Percentiles rank a stretch among this genome's conserved stretches.
Evolutionary conservation across 371 early-diverging fungal species (phyloP).

Genomic region (Blyttiomyces sp.): DNA sequence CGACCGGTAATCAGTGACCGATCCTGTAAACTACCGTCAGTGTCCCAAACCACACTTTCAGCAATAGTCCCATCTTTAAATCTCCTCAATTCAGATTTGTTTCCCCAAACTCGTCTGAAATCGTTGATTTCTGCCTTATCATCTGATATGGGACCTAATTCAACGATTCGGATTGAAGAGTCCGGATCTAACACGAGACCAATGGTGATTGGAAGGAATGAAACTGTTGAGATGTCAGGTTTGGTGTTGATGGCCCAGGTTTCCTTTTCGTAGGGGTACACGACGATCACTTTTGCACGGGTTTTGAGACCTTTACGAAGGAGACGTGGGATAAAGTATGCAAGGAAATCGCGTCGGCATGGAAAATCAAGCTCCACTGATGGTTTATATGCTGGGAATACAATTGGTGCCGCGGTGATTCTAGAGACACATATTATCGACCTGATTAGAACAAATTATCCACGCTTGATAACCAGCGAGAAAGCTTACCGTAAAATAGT

Average conservation of each 20-base stretch:
- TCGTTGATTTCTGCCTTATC: constrained; percentile 42
- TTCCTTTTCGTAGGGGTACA: constrained; percentile 38
- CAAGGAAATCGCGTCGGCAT: constrained; percentile 39
- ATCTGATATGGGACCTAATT: constrained; percentile 72
- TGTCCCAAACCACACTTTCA: constrained; percentile 74
- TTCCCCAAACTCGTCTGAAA: constrained; percentile 83
- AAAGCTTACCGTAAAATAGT: constrained; percentile 53
- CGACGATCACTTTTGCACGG: constrained; percentile 59
- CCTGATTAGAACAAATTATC: too few species aligned
- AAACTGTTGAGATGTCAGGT: constrained; percentile 10
- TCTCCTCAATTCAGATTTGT: constrained; percentile 75
- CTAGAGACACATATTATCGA: too few species aligned
- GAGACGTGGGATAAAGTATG: constrained; percentile 43
- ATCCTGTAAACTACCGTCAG: constrained; percentile 62
- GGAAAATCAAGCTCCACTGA: constrained; percentile 59
- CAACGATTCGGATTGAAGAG: constrained; percentile 64
- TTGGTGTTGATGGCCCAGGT: constrained; percentile 6
- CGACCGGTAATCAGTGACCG: constrained; percentile 74
- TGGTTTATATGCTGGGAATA: constrained; percentile 44
- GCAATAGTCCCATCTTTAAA: constrained; percentile 85
- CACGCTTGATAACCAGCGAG: too few species aligned
- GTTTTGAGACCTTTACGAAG: constrained; percentile 65
- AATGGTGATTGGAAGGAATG: constrained; percentile 41
- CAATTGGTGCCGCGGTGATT: constrained; percentile 8
- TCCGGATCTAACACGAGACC: constrained; percentile 73